These are phyloP conservation scores for Fagus crenata DNA, from an alignment of 306 rosid species.

Conservation along the genomic window DNA sequence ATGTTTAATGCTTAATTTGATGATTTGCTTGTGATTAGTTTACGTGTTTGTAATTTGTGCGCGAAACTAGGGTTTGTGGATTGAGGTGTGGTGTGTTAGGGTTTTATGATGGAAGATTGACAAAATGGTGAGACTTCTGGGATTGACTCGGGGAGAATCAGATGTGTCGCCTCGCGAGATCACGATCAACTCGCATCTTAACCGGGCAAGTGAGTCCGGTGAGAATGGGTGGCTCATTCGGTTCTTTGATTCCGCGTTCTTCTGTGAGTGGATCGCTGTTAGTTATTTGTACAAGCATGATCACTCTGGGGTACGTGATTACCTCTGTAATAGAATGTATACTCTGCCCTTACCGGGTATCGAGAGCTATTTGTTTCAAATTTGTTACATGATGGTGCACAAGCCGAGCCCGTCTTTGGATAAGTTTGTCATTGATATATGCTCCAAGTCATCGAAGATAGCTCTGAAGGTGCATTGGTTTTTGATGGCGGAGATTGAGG, in stretches of 20 bases:
- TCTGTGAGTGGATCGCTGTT: conserved; percentile 99
- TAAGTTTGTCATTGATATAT: conserved; percentile 88
- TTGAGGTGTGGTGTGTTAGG: conserved; percentile 19
- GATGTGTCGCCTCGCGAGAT: conserved; percentile 82
- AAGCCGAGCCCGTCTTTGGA: conserved; percentile 95
- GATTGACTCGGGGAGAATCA: conserved; percentile 61
- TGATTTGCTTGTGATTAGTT: conserved; percentile 28
- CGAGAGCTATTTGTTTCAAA: conserved; percentile 94
- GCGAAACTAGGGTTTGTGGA: conserved; percentile 13
- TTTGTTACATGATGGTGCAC: conserved; percentile 93
- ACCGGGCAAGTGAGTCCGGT: conserved; percentile 58
- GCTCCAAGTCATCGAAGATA: conserved; percentile 86
- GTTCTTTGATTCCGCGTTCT: conserved; percentile 93
- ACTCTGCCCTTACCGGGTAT: conserved; percentile 87
- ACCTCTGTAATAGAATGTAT: conserved; percentile 94
- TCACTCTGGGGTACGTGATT: conserved; percentile 88
- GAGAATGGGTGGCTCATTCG: conserved; percentile 99
- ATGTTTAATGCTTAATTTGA: conserved; percentile 22
- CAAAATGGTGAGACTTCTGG: conserved; percentile 78
- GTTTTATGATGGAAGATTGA: conserved; percentile 55
- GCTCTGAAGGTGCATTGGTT: conserved; percentile 97
- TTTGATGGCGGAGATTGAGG: conserved; percentile 87
- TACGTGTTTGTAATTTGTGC: conserved; percentile 13
- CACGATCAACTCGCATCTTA: conserved; percentile 59
- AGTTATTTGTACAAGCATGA: conserved; percentile 96